phyloP scores from a whole-genome alignment of 2,329 filamentous ascomycete genomes.

The Thelonectria rubi region DNA sequence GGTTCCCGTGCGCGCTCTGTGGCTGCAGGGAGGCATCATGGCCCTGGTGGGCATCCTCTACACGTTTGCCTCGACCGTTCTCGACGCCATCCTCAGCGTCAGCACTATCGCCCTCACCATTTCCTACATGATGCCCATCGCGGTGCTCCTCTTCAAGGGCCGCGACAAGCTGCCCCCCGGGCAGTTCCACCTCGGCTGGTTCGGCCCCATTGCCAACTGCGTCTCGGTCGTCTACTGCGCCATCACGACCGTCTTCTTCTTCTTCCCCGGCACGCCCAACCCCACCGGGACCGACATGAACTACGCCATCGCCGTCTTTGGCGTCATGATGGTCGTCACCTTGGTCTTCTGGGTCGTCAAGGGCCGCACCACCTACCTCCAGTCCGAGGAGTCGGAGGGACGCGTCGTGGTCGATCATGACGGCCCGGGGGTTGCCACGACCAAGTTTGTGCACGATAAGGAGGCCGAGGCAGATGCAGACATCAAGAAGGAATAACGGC shows the following conservation, averaged over 20 bases:
- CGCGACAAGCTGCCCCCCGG: conserved; percentile 61
- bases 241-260: conserved; percentile 64
- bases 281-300: conserved; percentile 63
- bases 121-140: conserved; percentile 60
- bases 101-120: conserved; percentile 65
- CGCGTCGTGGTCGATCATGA: conserved; percentile 37
- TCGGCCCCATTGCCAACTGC: conserved; percentile 57
- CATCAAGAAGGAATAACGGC: neutral
- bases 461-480: conserved; percentile 4
- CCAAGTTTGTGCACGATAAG: conserved; percentile 23
- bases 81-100: conserved; percentile 62
- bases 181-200: conserved; percentile 56
- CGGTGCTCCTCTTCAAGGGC: conserved; percentile 57
- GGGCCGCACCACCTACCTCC: conserved; percentile 51
- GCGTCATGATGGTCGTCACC: conserved; percentile 61
- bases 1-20: conserved; percentile 60
- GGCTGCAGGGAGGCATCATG: conserved; percentile 56
- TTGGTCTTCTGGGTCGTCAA: conserved; percentile 60
- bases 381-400: conserved; percentile 41
- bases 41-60: conserved; percentile 61
- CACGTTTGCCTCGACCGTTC: conserved; percentile 61
- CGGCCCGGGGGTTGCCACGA: conserved; percentile 25
- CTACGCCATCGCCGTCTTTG: conserved; percentile 66
- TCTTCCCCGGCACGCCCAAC: conserved; percentile 58
- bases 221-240: conserved; percentile 60